Base-by-base conservation (phyloP, 305 asterid genomes). In the Fraxinus nigra region DNA sequence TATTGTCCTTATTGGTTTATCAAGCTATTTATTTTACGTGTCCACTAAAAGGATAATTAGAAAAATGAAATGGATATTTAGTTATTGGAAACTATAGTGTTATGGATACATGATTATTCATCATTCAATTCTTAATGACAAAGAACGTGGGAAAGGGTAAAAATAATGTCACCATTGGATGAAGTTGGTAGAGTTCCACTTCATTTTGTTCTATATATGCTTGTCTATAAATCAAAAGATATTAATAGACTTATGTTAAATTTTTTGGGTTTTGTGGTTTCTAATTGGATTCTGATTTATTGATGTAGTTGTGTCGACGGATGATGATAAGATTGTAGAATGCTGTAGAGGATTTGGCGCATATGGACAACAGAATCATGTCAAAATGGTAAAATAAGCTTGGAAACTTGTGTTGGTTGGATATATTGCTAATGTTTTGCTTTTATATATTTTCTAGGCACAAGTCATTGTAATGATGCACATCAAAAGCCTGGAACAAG, bases 71-170 rank as follows among this genome's bases (percentile, higher is more conserved):
- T n/a, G n/a, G n/a, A n/a, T n/a, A n/a, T n/a, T n/a, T n/a, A n/a
- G n/a, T n/a, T n/a, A n/a, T n/a, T n/a, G n/a, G n/a, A n/a, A n/a
- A n/a, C n/a, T n/a, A n/a, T n/a, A n/a, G 18, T n/a, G 24, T 18
- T 54, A 54, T 14, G 7, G 22, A 54, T 54, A 54, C 5, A n/a
- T 54, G 65, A 54, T 54, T 59, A 61, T 18, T 61, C 13, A 61
- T 30, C 32, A 22, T 61, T 11, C 35, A 22, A 22, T 22, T 3
- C 2, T 22, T 61, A 5, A 16, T 78, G 63, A 74, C 93, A 95
- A 98, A 92, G 98, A 87, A 95, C 98, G 69, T 95, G 98, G 97
- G 97, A 95, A 82, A 88, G 97, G 81, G 97, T 97, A 0, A 93
- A 92, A 88, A 18, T 89, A 89, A 97, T 97, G 0, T 72, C 89